Evolutionary conservation across 1,284 basidiomycete genomes (phyloP), one percentile per base, ranked within the genome.

Genomic region (Marasmius tenuissimus): DNA sequence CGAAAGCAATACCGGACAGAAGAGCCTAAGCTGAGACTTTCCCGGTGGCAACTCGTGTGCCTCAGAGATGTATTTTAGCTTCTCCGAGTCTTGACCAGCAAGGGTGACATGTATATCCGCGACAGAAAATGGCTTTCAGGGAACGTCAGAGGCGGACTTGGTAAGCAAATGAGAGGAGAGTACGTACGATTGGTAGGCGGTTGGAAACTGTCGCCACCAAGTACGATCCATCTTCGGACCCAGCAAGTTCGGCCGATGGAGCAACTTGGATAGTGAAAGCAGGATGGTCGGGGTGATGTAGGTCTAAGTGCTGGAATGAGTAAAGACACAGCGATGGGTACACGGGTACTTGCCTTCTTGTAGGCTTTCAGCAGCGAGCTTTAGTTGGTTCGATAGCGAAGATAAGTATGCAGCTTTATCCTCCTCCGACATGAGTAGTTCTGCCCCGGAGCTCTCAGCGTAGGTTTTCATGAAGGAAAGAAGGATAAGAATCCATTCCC

Each of bases 401-500:
- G 76, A 70, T 18, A 92, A 73, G 68, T 90, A 91, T 22, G 74
- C 73, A 1, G 74, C 64, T 61, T 81, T 79, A 64, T 86, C 83
- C 4, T 78, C 78, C 52, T 83, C 77, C 35, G 81, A 76, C 63
- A 83, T 75, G 52, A 91, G 71, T 54, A 88, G 67, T 45, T 86
- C 85, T 47, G 77, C 73, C 4, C 80, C 82, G 40, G 75, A 70
- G 61, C 83, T 84, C 50, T 85, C 84, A 8, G 86, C 81, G 64
- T 83, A 88, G 16, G 85, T 82, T 68, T 85, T 87, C 51, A 94
- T 76, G 71, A 89, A 92, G 4, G 86, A 82, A 35, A 93, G 77
- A 8, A 89, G 78, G 20, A 86, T 80, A 63, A 87, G 83, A 20
- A 92, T 81, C 92, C 92, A 94, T 67, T 92, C 90, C 47, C 81